Evolutionary conservation across 1,284 basidiomycete species (phyloP).

Genomic region (Leucoagaricus sp.): DNA sequence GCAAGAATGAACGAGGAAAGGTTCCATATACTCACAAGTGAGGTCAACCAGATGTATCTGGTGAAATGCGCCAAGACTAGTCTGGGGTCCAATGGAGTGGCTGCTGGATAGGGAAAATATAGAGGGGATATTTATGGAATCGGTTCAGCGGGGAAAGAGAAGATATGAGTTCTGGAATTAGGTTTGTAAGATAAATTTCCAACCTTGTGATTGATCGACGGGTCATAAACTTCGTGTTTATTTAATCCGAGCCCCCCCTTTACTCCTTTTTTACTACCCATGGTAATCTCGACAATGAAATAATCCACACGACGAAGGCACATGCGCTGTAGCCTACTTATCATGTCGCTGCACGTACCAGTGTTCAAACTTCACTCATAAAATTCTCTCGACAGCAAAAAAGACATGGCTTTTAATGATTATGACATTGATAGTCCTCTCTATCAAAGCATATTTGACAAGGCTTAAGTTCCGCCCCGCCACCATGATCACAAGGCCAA

Average conservation of each 20-base stretch:
- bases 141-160: background rate
- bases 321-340: too few relatives aligned
- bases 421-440: too few relatives aligned
- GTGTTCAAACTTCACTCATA: too few relatives aligned
- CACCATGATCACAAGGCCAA: background rate
- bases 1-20: background rate
- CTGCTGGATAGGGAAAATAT: background rate
- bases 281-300: too few relatives aligned
- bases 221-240: background rate
- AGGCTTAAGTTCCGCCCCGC: background rate
- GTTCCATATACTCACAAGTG: conserved; percentile 2
- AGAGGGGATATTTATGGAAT: background rate
- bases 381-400: too few relatives aligned
- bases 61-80: background rate
- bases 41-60: background rate
- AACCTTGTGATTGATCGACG: background rate
- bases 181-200: background rate
- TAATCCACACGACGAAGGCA: too few relatives aligned
- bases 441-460: too few relatives aligned
- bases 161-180: background rate
- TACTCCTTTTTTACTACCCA: too few relatives aligned
- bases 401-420: too few relatives aligned
- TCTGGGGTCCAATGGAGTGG: background rate
- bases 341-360: too few relatives aligned
- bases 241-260: too few relatives aligned